Percentiles rank a stretch among this genome's conserved stretches.
Conservation (phyloP, 2,329 filamentous ascomycete species). For the Aquanectria penicillioides region DNA sequence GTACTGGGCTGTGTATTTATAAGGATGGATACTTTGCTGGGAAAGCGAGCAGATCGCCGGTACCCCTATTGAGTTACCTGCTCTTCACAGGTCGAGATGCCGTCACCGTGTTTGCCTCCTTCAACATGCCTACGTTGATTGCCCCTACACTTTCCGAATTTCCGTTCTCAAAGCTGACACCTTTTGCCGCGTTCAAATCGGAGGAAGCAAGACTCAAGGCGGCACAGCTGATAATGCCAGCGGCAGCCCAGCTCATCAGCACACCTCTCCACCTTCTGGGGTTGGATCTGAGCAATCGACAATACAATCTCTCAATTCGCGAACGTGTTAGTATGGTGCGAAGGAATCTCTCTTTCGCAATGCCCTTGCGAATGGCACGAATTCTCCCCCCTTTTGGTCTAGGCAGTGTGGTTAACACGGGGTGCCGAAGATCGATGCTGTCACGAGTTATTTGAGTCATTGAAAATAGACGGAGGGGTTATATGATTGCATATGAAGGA, state of each 20-base stretch:
- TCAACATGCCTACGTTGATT: slow-evolving; percentile 37
- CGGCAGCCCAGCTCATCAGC: slow-evolving; percentile 35
- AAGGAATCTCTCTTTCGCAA: slow-evolving; percentile 29
- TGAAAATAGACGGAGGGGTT: too few species aligned
- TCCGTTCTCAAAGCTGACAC: slow-evolving; percentile 26
- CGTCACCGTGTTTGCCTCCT: slow-evolving; percentile 38
- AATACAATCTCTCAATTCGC: slow-evolving; percentile 24
- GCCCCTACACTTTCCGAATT: slow-evolving; percentile 38
- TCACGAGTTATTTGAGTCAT: too few species aligned
- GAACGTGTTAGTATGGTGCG: slow-evolving; percentile 30
- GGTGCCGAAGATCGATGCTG: slow-evolving; percentile 36
- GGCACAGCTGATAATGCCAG: slow-evolving; percentile 36
- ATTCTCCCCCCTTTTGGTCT: slow-evolving; percentile 36
- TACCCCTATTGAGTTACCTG: slow-evolving; percentile 35
- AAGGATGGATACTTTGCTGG: slow-evolving; percentile 39
- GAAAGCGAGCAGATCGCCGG: slow-evolving; percentile 26
- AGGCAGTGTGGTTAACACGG: slow-evolving; percentile 37
- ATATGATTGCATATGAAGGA: too few species aligned
- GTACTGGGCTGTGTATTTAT: slow-evolving; percentile 34
- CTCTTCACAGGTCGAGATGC: slow-evolving; percentile 37
- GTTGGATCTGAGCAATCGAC: slow-evolving; percentile 33
- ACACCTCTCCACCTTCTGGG: slow-evolving; percentile 39
- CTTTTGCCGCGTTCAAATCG: slow-evolving; percentile 31
- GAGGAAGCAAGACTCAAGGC: slow-evolving; percentile 38
- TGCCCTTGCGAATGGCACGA: slow-evolving; percentile 36